Base-by-base conservation (phyloP, 495 filamentous ascomycete species). In the Neurospora hispaniola region DNA sequence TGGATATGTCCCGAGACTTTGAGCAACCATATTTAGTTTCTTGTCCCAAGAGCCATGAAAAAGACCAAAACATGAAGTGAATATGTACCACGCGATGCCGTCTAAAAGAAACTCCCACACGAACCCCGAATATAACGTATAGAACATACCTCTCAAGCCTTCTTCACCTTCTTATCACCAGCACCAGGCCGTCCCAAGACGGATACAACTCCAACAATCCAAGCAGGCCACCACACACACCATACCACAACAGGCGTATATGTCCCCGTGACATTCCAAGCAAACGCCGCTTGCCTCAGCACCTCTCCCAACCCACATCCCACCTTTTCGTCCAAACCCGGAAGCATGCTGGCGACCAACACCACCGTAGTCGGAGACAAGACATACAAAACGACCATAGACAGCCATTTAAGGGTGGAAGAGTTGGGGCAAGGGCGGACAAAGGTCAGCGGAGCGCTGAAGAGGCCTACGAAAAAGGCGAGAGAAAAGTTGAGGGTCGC, bases 221-320 rank as follows among this genome's bases (percentile, higher is more conserved):
- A 98, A 31, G 93, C 94, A 9, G 96, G 96, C 95, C 95, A 99
- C 96, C 96, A 99, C 40, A 98, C 93, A 80, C 93, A 93, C 94
- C 96, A 99, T 20, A 98, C 90, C 44, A 98, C 90, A 9, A 98
- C 89, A 73, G 91, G 85, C 44, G 94, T 97, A 85, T 94, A 97
- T 85, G 95, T 88, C 3, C 95, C 94, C 86, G 90, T 94, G 20
- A 97, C 92, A 77, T 91, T 86, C 96, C 95, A 98, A 0, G 92
- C 96, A 75, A 95, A 93, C 3, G 92, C 92, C 18, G 93, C 94
- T 80, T 93, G 88, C 48, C 86, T 85, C 70, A 98, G 82, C 3
- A 95, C 84, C 1, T 83, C 81, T 54, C 83, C 84, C 2, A 93
- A 76, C 27, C 54, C 54, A 9, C 16, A 35, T 18, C 54, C 54